Evolutionary conservation across 1,284 basidiomycete species (phyloP).

Genomic region (Sporisorium iseilematis-ciliati): DNA sequence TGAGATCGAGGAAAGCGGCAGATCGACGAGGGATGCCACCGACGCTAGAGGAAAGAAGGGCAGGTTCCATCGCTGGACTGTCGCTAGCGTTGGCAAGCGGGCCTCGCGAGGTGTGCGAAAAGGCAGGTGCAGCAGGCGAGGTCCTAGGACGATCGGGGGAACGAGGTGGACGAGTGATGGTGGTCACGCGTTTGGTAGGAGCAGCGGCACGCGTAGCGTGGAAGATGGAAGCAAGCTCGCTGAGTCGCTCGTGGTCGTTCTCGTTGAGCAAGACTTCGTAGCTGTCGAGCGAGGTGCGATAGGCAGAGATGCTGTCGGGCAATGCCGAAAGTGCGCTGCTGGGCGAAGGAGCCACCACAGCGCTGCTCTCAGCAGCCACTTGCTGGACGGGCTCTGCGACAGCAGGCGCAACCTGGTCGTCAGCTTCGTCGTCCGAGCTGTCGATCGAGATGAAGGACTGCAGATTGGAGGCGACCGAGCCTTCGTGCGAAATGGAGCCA

Average conservation of each 20-base stretch:
- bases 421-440: constrained; percentile 44
- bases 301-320: constrained; percentile 20
- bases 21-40: constrained; percentile 19
- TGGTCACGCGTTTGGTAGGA: neutral
- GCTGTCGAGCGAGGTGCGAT: constrained; percentile 42
- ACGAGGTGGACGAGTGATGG: constrained; percentile 9
- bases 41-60: constrained; percentile 10
- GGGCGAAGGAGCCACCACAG: constrained; percentile 4
- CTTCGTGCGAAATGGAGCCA: constrained; percentile 24
- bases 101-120: neutral
- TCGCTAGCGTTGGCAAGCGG: no score
- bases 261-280: constrained; percentile 38
- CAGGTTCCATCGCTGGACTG: neutral
- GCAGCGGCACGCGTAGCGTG: neutral
- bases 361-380: neutral
- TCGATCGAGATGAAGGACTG: constrained; percentile 55
- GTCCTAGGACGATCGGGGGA: constrained; percentile 19
- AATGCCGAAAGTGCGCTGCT: neutral
- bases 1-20: constrained; percentile 40
- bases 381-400: neutral
- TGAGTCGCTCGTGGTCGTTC: constrained; percentile 23
- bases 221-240: constrained; percentile 42
- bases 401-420: constrained; percentile 10
- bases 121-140: constrained; percentile 6
- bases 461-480: constrained; percentile 15